These are phyloP conservation scores for Fusarium nisikadoi DNA, from an alignment of 2,329 filamentous ascomycete genomes.

Conservation along the genomic window DNA sequence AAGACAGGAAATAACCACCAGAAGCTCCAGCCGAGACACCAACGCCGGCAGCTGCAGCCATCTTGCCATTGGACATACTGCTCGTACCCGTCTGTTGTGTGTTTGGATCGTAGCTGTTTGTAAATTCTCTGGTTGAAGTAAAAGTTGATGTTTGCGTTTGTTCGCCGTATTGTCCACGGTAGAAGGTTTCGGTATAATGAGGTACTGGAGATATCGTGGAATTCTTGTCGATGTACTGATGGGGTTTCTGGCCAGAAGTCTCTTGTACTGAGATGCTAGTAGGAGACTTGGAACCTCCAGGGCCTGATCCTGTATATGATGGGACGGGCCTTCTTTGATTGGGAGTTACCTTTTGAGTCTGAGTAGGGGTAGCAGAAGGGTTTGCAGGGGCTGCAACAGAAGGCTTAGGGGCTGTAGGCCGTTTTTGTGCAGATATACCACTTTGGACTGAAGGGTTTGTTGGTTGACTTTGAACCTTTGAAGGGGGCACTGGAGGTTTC, in stretches of 20 bases:
- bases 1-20: constrained; percentile 2
- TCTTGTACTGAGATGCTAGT: neutral
- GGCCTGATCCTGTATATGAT: rapidly evolving
- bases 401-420: neutral
- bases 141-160: neutral
- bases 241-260: neutral
- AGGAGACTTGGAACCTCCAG: neutral
- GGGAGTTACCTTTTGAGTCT: neutral
- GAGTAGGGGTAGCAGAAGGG: neutral
- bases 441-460: neutral
- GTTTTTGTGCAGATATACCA: neutral
- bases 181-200: neutral
- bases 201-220: neutral
- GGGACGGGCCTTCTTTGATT: neutral
- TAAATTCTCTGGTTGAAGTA: neutral
- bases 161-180: neutral
- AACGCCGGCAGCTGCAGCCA: neutral
- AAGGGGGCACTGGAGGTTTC: neutral
- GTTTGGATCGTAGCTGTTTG: neutral
- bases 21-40: neutral
- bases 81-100: neutral
- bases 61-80: neutral
- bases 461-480: neutral
- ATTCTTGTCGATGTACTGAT: neutral
- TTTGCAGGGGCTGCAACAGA: neutral